These are phyloP conservation scores for Rubus idaeus DNA, from an alignment of 306 rosid genomes.

Conservation along the genomic window DNA sequence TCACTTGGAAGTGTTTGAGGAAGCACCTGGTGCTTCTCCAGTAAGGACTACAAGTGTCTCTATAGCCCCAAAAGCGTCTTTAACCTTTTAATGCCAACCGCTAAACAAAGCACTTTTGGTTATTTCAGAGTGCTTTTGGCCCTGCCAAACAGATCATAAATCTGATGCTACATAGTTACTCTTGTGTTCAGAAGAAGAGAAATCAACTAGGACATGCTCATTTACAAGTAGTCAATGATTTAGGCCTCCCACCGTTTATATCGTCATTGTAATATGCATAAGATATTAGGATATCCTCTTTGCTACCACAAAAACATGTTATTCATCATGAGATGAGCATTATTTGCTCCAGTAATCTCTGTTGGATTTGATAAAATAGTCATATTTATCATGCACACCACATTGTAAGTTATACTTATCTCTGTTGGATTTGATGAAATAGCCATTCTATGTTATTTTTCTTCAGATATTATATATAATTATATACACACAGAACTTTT, in stretches of 20 bases:
- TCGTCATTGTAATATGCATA: neutral
- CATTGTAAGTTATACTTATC: neutral
- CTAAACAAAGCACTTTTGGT: neutral
- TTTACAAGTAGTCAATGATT: neutral
- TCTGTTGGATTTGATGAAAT: neutral
- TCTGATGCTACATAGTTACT: neutral
- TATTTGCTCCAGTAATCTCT: neutral
- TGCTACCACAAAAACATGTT: neutral
- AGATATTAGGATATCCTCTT: neutral
- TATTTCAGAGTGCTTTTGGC: no score
- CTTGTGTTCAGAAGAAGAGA: neutral
- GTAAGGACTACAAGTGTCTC: neutral
- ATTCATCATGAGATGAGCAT: neutral
- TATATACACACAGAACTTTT: neutral
- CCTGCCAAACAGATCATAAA: neutral
- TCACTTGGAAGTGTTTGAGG: neutral
- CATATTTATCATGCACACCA: neutral
- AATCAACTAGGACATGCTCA: neutral
- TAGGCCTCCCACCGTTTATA: neutral
- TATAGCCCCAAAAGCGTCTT: neutral
- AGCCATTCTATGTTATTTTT: neutral
- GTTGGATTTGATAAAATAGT: neutral
- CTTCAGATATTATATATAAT: neutral
- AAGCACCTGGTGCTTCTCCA: neutral
- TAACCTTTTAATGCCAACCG: neutral